These are phyloP conservation scores for Pseudogymnoascus sp. DNA, from an alignment of 2,329 filamentous ascomycete genomes.

Conservation along the genomic window DNA sequence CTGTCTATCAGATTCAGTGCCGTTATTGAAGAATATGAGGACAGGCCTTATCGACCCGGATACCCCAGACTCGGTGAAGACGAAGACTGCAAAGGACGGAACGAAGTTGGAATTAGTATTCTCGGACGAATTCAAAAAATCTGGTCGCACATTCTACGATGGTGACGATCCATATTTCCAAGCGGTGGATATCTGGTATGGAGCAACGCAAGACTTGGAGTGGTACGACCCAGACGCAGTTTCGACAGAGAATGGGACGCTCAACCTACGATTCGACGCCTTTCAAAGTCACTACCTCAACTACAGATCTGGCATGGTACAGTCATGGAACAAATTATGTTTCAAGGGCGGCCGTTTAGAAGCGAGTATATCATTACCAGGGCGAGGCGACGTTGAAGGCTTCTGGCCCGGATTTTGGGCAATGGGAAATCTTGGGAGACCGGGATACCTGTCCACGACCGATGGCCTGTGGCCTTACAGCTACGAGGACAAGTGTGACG, in stretches of 20 bases:
- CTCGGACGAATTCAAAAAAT: constrained; percentile 64
- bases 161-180: constrained; percentile 64
- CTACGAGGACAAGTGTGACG: constrained; percentile 61
- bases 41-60: constrained; percentile 58
- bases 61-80: constrained; percentile 51
- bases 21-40: constrained; percentile 54
- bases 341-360: constrained; percentile 66
- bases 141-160: constrained; percentile 62
- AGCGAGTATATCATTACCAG: constrained; percentile 63
- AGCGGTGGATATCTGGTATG: constrained; percentile 65
- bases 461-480: constrained; percentile 71
- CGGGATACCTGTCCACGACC: constrained; percentile 62
- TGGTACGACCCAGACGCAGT: constrained; percentile 66
- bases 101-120: constrained; percentile 59
- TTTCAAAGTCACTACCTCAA: constrained; percentile 59
- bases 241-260: constrained; percentile 52
- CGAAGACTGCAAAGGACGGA: constrained; percentile 51
- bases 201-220: constrained; percentile 61
- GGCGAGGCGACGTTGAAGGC: constrained; percentile 56
- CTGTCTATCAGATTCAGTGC: constrained; percentile 30
- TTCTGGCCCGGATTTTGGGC: constrained; percentile 74
- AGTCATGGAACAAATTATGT: constrained; percentile 67
- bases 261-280: constrained; percentile 58
- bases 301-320: constrained; percentile 66
- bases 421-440: constrained; percentile 65